Percentiles rank a stretch among this genome's conserved stretches.
Evolutionary conservation across 257 asterid species (phyloP).

Genomic region (Plantago ovata): DNA sequence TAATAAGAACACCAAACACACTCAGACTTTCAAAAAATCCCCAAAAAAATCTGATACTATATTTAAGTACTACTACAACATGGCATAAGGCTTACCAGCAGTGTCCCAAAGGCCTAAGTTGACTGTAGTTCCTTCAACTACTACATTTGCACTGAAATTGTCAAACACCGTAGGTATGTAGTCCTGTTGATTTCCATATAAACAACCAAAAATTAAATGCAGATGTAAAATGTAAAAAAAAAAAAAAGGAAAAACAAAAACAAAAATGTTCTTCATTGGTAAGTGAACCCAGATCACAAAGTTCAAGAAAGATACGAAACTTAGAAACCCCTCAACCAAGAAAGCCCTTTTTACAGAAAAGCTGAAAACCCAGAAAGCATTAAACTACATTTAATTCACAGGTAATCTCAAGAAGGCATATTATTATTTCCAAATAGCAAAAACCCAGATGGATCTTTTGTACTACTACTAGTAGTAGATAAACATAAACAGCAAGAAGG

Average conservation of each 20-base stretch:
- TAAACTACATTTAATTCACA: background rate
- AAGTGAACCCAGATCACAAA: conserved; percentile 28
- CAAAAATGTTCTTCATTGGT: background rate
- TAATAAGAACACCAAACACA: conserved; percentile 25
- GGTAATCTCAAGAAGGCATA: background rate
- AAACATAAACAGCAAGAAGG: conserved; percentile 6
- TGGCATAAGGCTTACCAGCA: conserved; percentile 49
- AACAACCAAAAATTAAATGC: background rate
- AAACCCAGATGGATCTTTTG: conserved; percentile 19
- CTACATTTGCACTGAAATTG: conserved; percentile 97
- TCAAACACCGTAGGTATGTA: conserved; percentile 88
- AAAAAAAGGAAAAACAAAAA: background rate
- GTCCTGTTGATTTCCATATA: conserved; percentile 49
- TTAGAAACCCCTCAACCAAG: conserved; percentile 28
- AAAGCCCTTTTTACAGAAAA: conserved; percentile 26
- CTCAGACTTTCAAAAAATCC: too few species aligned
- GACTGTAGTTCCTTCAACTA: conserved; percentile 87
- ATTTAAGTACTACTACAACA: too few species aligned
- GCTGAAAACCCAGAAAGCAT: conserved; percentile 33
- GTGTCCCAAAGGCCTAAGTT: conserved; percentile 97
- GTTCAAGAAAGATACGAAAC: conserved; percentile 35
- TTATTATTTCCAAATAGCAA: background rate
- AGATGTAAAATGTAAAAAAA: conserved; percentile 3
- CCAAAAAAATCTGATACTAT: too few species aligned
- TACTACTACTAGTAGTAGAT: background rate